phyloP scores from a whole-genome alignment of 2,329 filamentous ascomycete genomes.

The Microdochium trichocladiopsis region DNA sequence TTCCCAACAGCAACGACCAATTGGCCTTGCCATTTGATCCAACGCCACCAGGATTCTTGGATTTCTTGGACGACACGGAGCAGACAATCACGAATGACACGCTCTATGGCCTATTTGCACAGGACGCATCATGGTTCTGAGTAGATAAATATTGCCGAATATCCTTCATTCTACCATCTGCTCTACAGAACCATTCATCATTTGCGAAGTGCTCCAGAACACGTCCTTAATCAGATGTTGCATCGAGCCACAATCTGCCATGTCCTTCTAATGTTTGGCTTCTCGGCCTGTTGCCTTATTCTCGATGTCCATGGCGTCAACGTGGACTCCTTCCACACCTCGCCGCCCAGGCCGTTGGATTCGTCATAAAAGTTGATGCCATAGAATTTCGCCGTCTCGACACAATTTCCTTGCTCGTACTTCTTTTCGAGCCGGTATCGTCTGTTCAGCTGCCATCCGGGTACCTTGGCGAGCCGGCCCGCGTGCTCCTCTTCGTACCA shows the following conservation, averaged over 20 bases:
- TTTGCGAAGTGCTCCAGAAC: too few relatives aligned
- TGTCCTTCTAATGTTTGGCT: not conserved
- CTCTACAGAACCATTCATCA: too few relatives aligned
- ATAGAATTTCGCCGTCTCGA: not conserved
- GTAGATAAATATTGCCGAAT: not conserved
- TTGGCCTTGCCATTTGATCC: too few relatives aligned
- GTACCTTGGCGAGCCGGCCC: not conserved
- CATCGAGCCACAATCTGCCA: not conserved
- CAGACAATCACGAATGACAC: conserved; percentile 22
- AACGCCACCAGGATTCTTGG: conserved; percentile 10
- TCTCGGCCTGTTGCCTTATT: not conserved
- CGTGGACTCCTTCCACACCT: not conserved
- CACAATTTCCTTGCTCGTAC: too few relatives aligned
- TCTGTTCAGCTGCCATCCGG: not conserved
- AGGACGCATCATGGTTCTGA: not conserved
- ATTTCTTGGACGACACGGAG: conserved; percentile 21
- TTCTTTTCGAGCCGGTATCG: not conserved
- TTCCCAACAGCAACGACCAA: too few relatives aligned
- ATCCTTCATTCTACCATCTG: not conserved
- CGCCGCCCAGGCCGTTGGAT: not conserved
- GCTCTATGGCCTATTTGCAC: conserved; percentile 18
- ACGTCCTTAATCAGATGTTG: too few relatives aligned
- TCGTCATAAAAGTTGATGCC: not conserved
- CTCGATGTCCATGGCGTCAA: not conserved
- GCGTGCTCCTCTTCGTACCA: not conserved